Base-by-base conservation (phyloP, 2,329 filamentous ascomycete species). In the Colletotrichum trifolii region DNA sequence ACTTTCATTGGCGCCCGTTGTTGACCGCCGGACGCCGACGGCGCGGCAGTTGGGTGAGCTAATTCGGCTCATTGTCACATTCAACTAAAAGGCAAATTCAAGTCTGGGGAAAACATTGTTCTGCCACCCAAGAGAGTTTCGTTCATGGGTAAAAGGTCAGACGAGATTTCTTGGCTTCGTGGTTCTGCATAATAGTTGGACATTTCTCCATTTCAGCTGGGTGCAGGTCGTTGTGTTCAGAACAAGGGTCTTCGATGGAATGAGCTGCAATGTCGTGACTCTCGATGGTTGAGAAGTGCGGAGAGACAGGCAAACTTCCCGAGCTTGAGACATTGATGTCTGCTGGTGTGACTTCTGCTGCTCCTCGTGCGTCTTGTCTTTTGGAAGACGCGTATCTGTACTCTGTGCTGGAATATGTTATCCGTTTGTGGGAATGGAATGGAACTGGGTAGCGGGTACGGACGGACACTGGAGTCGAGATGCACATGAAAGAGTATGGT, bases 1-100 rank as follows among this genome's bases (percentile, higher is more conserved):
- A n/a, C 25, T 10, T 10, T 25, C 25, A 8, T 36, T 46, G 55
- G 53, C 33, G 40, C 8, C 45, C 45, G 47, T 9, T 45, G 33
- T 42, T 11, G 11, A 36, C n/a, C 59, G 52, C 46, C 59, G 59
- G 59, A 62, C 38, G 53, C 59, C 52, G 59, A 62, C 38, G 53
- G 45, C 52, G 59, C 46, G 52, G 59, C 38, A 55, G 43, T 15
- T n/a, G 42, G 25, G 4, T 13, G 56, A 52, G 36, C 45, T 59
- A 59, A 43, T 12, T 17, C 25, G 38, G 47, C 46, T 52, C 15
- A 39, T 48, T 46, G 34, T 17, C 47, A 58, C 46, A 53, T 54
- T 45, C 34, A n/a, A 17, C 45, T n/a, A 33, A 45, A 38, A 63
- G 49, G 25, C 25, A 25, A 25, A 25, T 3, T 25, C 3, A 25